These are phyloP conservation scores for Russula brevipes DNA, from an alignment of 768 basidiomycete species.

Conservation along the genomic window DNA sequence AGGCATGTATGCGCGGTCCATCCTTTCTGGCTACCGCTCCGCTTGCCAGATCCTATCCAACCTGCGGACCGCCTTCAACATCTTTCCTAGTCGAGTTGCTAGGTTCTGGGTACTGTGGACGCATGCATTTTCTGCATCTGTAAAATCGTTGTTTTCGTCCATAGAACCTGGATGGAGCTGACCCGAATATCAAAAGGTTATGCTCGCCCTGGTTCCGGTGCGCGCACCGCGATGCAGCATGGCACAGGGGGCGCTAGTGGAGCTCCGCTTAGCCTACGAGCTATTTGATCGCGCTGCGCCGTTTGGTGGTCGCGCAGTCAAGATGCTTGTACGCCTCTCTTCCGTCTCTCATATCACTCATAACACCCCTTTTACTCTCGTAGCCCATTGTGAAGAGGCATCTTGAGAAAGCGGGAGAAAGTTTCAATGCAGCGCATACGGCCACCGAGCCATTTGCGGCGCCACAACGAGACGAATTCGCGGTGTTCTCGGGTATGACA, in stretches of 20 bases:
- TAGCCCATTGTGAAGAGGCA: constrained; percentile 65
- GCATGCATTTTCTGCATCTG: constrained; percentile 21
- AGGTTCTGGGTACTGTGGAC: constrained; percentile 25
- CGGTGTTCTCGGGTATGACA: constrained; percentile 72
- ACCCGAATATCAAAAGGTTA: constrained; percentile 40
- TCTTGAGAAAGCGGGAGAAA: constrained; percentile 44
- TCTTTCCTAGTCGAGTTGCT: constrained; percentile 14
- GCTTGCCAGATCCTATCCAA: constrained; percentile 19
- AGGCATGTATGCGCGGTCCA: constrained; percentile 18
- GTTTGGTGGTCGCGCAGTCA: constrained; percentile 61
- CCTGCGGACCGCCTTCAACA: constrained; percentile 6
- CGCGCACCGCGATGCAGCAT: constrained; percentile 61
- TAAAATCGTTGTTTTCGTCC: neutral
- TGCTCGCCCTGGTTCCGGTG: constrained; percentile 73
- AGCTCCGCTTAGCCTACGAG: constrained; percentile 56
- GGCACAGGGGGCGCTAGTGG: constrained; percentile 62
- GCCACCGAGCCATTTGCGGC: constrained; percentile 58
- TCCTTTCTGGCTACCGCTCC: constrained; percentile 22
- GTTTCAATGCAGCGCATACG: constrained; percentile 43
- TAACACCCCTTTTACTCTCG: neutral
- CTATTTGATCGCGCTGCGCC: constrained; percentile 59
- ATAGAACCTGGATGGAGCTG: neutral
- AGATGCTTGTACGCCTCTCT: constrained; percentile 53
- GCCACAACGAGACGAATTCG: constrained; percentile 58
- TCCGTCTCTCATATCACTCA: neutral